A percentile compares a stretch with the other conserved stretches of the same genome.
These are phyloP conservation scores for Asclepias syriaca DNA, from an alignment of 257 asterid genomes.

Conservation along the genomic window DNA sequence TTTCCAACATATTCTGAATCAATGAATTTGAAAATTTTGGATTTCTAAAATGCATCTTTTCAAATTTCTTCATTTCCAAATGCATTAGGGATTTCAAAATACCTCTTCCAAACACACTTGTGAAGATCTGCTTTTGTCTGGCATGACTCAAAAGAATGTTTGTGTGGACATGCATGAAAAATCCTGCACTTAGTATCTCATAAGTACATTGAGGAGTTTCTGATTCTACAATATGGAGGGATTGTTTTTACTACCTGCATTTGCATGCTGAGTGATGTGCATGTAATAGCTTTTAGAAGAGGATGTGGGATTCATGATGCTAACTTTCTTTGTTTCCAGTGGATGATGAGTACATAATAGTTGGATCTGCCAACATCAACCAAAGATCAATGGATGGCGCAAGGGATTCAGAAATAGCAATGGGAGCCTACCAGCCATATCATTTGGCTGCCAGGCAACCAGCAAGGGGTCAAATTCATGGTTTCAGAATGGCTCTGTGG, in stretches of 20 bases:
- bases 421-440: constrained; percentile 81
- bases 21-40: too few species aligned
- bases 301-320: background rate
- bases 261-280: background rate
- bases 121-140: background rate
- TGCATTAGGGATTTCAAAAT: too few species aligned
- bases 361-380: constrained; percentile 93
- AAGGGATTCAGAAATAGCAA: constrained; percentile 83
- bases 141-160: background rate
- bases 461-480: constrained; percentile 81
- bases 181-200: background rate
- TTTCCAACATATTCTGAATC: too few species aligned
- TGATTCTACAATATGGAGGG: background rate
- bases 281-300: background rate
- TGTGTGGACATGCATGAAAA: background rate
- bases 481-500: constrained; percentile 85
- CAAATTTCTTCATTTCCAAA: too few species aligned
- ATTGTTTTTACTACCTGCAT: background rate
- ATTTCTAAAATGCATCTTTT: background rate
- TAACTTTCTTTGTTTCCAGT: constrained; percentile 37
- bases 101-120: too few species aligned
- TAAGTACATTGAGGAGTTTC: background rate
- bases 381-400: constrained; percentile 95
- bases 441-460: constrained; percentile 49
- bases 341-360: constrained; percentile 81